Conservation (phyloP, 306 rosid species). For the Cucurbita moschata region DNA sequence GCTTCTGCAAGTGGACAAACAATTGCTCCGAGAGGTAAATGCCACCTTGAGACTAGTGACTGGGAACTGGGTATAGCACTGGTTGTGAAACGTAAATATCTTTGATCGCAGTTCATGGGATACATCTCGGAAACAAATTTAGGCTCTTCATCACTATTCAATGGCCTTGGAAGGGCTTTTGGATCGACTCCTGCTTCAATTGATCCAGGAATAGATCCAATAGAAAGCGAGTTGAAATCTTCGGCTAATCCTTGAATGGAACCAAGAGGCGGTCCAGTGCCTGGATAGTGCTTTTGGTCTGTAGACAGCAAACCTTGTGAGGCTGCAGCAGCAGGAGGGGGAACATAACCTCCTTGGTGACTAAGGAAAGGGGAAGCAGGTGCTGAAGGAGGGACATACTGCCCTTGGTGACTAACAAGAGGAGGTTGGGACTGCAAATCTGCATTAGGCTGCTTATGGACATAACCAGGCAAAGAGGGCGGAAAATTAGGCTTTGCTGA, state of each 20-base stretch:
- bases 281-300: conserved; percentile 40
- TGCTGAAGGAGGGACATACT: conserved; percentile 30
- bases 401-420: conserved; percentile 41
- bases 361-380: conserved; percentile 33
- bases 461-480: conserved; percentile 61
- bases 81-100: conserved; percentile 75
- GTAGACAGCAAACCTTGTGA: conserved; percentile 44
- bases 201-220: conserved; percentile 82
- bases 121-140: conserved; percentile 37
- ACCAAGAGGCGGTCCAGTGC: conserved; percentile 46
- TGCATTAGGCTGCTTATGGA: conserved; percentile 32
- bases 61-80: conserved; percentile 79
- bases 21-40: conserved; percentile 94
- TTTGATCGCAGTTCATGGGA: conserved; percentile 63
- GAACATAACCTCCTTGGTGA: conserved; percentile 56
- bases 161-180: conserved; percentile 77
- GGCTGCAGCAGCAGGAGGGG: conserved; percentile 38
- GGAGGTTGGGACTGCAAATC: conserved; percentile 45
- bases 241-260: conserved; percentile 66
- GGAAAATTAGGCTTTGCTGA: conserved; percentile 35
- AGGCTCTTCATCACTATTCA: conserved; percentile 76
- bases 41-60: conserved; percentile 96
- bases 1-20: conserved; percentile 96
- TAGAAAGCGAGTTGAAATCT: conserved; percentile 70
- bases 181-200: conserved; percentile 61